Conservation (phyloP, 208 protist genomes). For the Borovskyia barvae region DNA sequence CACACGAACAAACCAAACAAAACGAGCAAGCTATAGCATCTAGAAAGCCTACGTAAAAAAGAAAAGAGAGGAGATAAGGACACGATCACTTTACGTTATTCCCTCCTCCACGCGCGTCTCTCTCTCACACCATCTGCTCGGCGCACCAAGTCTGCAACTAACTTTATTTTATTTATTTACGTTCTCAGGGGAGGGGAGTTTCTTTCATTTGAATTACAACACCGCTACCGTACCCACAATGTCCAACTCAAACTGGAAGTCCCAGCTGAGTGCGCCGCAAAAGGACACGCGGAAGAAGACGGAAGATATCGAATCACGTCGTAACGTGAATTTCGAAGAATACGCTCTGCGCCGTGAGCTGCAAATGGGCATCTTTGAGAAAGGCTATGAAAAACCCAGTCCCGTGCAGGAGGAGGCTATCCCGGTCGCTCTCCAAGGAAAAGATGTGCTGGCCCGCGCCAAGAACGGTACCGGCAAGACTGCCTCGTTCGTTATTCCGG, state of each 20-base stretch:
- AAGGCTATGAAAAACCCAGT: constrained; percentile 97
- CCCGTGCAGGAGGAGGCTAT: constrained; percentile 99
- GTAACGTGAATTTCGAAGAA: constrained; percentile 98
- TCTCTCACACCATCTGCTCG: too few species aligned
- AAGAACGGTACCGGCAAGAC: constrained; percentile 99
- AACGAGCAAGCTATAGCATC: too few species aligned
- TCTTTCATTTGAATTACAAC: too few species aligned
- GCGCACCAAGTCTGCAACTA: too few species aligned
- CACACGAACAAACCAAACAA: too few species aligned
- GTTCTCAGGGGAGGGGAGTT: too few species aligned
- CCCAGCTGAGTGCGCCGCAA: constrained; percentile 59
- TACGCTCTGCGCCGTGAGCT: constrained; percentile 98
- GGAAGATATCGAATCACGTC: constrained; percentile 98
- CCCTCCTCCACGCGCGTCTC: neutral
- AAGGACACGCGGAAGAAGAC: constrained; percentile 91
- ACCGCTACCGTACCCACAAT: constrained; percentile 25
- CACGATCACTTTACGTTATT: neutral
- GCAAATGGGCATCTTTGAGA: constrained; percentile 99
- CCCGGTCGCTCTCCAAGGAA: constrained; percentile 95
- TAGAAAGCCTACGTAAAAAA: too few species aligned
- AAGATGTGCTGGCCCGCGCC: constrained; percentile 97
- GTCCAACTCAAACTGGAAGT: constrained; percentile 88
- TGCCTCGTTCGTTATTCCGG: constrained; percentile 98
- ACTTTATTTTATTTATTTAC: too few species aligned
- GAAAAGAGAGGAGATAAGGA: too few species aligned